Conservation (phyloP, 2,329 filamentous ascomycete genomes). For the Aspergillus persii region DNA sequence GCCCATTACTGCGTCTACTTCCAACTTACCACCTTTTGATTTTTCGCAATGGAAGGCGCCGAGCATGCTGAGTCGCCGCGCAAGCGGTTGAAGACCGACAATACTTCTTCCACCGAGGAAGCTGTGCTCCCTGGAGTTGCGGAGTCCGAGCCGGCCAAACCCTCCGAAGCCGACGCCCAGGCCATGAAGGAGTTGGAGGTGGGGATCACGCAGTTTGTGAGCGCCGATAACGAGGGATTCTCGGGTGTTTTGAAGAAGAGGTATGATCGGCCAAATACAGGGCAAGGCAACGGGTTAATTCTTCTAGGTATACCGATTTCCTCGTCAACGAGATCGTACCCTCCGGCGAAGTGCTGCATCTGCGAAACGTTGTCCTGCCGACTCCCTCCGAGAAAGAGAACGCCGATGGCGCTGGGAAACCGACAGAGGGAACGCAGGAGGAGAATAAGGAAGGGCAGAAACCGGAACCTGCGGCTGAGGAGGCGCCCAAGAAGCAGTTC, state of each 20-base stretch:
- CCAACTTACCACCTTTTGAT: conserved; percentile 7
- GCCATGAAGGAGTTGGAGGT: conserved; percentile 45
- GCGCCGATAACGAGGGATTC: conserved; percentile 57
- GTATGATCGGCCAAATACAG: conserved; percentile 28
- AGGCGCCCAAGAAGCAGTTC: conserved; percentile 23
- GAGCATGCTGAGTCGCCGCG: conserved; percentile 36
- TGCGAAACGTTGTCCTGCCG: conserved; percentile 51
- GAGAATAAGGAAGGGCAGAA: conserved; percentile 16
- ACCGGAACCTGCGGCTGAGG: conserved; percentile 11
- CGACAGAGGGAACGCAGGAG: conserved; percentile 3
- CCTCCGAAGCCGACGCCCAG: conserved; percentile 28
- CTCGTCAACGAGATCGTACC: conserved; percentile 84
- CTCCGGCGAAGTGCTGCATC: conserved; percentile 72
- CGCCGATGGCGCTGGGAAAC: conserved; percentile 9
- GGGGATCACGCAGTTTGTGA: conserved; percentile 66
- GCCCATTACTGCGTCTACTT: background rate
- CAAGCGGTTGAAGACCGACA: conserved; percentile 36
- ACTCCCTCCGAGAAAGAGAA: conserved; percentile 11
- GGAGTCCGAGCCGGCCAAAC: conserved; percentile 6
- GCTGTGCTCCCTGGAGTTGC: conserved; percentile 14
- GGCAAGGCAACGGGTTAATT: conserved; percentile 1
- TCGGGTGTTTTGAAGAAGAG: conserved; percentile 66
- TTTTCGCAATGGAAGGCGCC: conserved; percentile 29
- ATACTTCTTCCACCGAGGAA: conserved; percentile 16
- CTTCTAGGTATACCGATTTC: conserved; percentile 77